Evolutionary conservation across 2,329 filamentous ascomycete genomes (phyloP), one percentile per base, ranked within the genome.

Genomic region (Fusarium citri): DNA sequence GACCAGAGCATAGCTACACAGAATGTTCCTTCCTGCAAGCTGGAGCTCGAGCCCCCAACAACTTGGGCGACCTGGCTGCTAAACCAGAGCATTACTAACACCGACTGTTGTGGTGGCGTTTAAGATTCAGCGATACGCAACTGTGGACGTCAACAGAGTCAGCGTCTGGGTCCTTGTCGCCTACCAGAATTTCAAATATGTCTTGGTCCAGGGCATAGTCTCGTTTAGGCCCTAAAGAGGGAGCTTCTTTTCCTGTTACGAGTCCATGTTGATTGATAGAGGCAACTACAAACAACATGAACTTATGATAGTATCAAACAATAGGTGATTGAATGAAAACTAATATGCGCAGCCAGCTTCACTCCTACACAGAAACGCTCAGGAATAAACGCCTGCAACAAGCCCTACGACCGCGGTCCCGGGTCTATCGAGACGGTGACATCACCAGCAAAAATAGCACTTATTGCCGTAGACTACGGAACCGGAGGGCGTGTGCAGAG

Each of bases 351-450:
- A 61, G 26, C 30, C 25, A 41, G 30, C 15, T 47, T 42, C 25
- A 41, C 23, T 53, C 49, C 34, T 53, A 42, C 31, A 18, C 16
- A 14, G 28, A 43, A 31, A 55, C 53, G 53, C 55, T 53, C 42
- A 57, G 53, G 45, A 50, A 37, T 48, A 58, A 66, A 63, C 59
- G 59, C 56, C 62, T 68, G 47, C 41, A 61, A 66, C 45, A 66
- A 66, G 62, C 63, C 62, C 48, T 71, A 70, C 66, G 72, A 74
- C 72, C 72, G 67, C 30, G 43, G 49, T 59, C 66, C 65, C 55
- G 68, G 68, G 70, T 70, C 63, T 66, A 66, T 53, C 65, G 55
- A 69, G 72, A 69, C 66, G 51, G 68, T 74, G 72, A 74, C 72
- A 74, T 74, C 72, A 74, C 68, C 57, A 55, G 43, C 60, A 62